Base-by-base conservation (phyloP, 2,329 filamentous ascomycete genomes). In the Hypomyces perniciosus region DNA sequence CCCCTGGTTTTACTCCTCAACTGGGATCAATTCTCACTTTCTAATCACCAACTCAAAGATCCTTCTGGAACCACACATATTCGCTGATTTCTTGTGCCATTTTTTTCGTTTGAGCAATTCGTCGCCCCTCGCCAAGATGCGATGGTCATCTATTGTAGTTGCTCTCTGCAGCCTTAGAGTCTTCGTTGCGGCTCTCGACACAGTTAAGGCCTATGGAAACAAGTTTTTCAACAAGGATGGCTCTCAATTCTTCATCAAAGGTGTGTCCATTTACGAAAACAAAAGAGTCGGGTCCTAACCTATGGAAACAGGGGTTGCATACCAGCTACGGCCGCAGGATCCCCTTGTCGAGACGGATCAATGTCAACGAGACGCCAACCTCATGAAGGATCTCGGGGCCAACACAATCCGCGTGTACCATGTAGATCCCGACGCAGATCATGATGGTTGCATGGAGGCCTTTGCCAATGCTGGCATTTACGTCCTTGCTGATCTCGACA, bases 391-490 rank as follows among this genome's bases (percentile, higher is more conserved):
- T 13, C 74, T 96, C 48, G 89, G 88, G 55, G 81, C 86, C 65
- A 95, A 95, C 66, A 78, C 86, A 30, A 90, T 95, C 62, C 88
- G 90, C 51, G 86, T 93, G 52, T 96, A 96, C 69, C 89, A 95
- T 63, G 88, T 96, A 54, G 85, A 95, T 61, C 72, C 87, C 2
- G 66, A 70, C 3, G 81, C 72, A 31, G 74, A 92, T 65, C 91
- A 96, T 68, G 76, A 80, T 52, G 84, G 77, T 20, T 96, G 90
- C 72, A 95, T 96, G 88, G 76, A 76, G 48, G 84, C 83, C 1
- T 88, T 96, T 65, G 83, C 81, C 9, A 81, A 90, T 60, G 86
- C 83, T 39, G 88, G 88, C 51, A 92, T 96, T 65, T 95, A 95
- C 65, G 70, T 90, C 48, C 84, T 92, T 65, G 78, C 95, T 45